Conservation (phyloP, 139 green algal genomes). For the Prasinococcaceae sp. region DNA sequence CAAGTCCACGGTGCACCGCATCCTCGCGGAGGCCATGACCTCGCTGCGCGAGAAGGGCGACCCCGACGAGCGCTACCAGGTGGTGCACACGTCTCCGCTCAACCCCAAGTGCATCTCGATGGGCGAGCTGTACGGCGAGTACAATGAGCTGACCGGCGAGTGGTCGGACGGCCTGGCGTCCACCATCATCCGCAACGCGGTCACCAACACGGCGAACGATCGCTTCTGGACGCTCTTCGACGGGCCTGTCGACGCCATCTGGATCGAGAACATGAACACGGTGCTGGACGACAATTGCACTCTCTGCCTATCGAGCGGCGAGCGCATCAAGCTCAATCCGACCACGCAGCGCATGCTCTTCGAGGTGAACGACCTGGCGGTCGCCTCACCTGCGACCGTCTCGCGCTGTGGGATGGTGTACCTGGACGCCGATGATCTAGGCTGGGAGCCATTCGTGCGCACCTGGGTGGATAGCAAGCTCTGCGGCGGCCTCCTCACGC, state of each 20-base stretch:
- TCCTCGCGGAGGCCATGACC: slow-evolving; percentile 47
- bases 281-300: slow-evolving; percentile 73
- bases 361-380: slow-evolving; percentile 60
- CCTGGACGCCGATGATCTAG: slow-evolving; percentile 44
- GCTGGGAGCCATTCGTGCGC: slow-evolving; percentile 39
- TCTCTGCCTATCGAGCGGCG: slow-evolving; percentile 65
- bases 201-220: slow-evolving; percentile 44
- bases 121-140: slow-evolving; percentile 78
- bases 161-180: slow-evolving; percentile 64
- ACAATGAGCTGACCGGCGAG: slow-evolving; percentile 67
- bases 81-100: slow-evolving; percentile 35
- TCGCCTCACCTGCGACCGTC: slow-evolving; percentile 57
- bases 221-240: slow-evolving; percentile 72
- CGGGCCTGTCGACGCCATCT: slow-evolving; percentile 63
- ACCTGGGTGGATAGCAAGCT: slow-evolving; percentile 31
- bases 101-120: slow-evolving; percentile 85
- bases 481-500: slow-evolving; percentile 16
- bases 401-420: slow-evolving; percentile 66
- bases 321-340: slow-evolving; percentile 70
- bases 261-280: slow-evolving; percentile 73
- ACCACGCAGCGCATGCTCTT: slow-evolving; percentile 65
- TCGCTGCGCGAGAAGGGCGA: slow-evolving; percentile 34
- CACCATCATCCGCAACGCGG: slow-evolving; percentile 54
- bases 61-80: slow-evolving; percentile 23
- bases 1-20: slow-evolving; percentile 53